phyloP scores from a whole-genome alignment of 495 filamentous ascomycete genomes.

The Penicillium cinerascens region DNA sequence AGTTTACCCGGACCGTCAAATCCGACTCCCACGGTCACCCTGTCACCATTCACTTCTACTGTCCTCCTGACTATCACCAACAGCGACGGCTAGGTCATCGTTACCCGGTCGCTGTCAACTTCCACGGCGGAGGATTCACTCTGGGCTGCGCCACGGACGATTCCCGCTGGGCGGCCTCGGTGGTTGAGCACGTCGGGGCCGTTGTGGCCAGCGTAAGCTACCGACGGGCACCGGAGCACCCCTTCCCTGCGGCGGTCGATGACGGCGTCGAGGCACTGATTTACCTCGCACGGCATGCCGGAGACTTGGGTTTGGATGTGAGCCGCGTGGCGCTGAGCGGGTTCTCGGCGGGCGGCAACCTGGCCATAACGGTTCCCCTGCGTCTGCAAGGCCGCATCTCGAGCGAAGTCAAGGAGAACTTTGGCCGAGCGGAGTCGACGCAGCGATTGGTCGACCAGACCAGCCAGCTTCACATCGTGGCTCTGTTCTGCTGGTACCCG shows the following conservation, averaged over 20 bases:
- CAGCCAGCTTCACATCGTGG: slow-evolving; percentile 46
- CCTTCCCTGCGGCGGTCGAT: slow-evolving; percentile 73
- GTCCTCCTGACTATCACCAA: slow-evolving; percentile 57
- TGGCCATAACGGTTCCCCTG: slow-evolving; percentile 76
- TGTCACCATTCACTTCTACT: slow-evolving; percentile 78
- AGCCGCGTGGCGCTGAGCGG: slow-evolving; percentile 69
- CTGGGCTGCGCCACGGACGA: slow-evolving; percentile 69
- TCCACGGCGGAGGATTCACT: slow-evolving; percentile 77
- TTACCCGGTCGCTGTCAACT: slow-evolving; percentile 65
- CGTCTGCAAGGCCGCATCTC: slow-evolving; percentile 47
- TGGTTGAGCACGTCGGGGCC: slow-evolving; percentile 55
- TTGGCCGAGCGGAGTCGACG: slow-evolving; percentile 38
- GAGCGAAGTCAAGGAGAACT: slow-evolving; percentile 23
- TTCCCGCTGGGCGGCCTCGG: slow-evolving; percentile 59
- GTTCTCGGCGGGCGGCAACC: slow-evolving; percentile 86
- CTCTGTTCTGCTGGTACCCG: slow-evolving; percentile 78
- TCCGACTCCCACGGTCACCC: slow-evolving; percentile 50
- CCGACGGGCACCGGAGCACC: slow-evolving; percentile 71
- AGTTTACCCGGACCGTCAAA: slow-evolving; percentile 61
- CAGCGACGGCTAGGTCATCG: slow-evolving; percentile 36
- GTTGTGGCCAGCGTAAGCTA: slow-evolving; percentile 72
- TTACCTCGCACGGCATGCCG: slow-evolving; percentile 58
- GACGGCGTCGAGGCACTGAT: slow-evolving; percentile 70
- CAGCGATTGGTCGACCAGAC: slow-evolving; percentile 32
- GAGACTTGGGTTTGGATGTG: slow-evolving; percentile 54